These are phyloP conservation scores for Trichosporon sp. DNA, from an alignment of 1,284 basidiomycete genomes.

Conservation along the genomic window DNA sequence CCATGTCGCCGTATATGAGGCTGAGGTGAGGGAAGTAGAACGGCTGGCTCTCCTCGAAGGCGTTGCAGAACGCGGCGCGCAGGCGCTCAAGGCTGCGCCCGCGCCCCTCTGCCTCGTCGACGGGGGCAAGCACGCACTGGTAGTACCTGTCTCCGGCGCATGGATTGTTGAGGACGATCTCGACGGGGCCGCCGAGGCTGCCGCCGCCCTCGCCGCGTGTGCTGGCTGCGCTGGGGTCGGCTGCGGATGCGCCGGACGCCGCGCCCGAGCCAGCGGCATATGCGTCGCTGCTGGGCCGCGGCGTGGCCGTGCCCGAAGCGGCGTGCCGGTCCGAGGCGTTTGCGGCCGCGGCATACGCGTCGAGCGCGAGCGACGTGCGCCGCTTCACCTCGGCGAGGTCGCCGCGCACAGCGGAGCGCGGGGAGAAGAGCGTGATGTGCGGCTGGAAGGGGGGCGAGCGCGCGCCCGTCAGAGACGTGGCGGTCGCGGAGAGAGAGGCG, in stretches of 20 bases:
- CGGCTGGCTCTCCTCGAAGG: slow-evolving; percentile 3
- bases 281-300: background rate
- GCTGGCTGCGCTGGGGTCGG: background rate
- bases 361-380: slow-evolving; percentile 2
- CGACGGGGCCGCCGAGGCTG: background rate
- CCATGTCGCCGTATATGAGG: slow-evolving; percentile 35
- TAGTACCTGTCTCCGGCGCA: slow-evolving; percentile 31
- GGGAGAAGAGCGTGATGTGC: slow-evolving; percentile 36
- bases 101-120: slow-evolving; percentile 12
- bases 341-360: background rate
- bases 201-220: background rate
- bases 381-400: background rate
- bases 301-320: background rate
- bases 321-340: background rate
- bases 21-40: slow-evolving; percentile 40
- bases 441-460: slow-evolving; percentile 29
- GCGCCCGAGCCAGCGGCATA: background rate
- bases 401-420: slow-evolving; percentile 11
- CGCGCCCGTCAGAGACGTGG: background rate
- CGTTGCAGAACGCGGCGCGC: slow-evolving; percentile 7
- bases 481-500: slow-evolving; percentile 15
- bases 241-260: background rate
- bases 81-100: slow-evolving; percentile 20
- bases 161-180: slow-evolving; percentile 7
- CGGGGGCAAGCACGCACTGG: slow-evolving; percentile 37